Evolutionary conservation across 306 rosid genomes (phyloP).

Genomic region (Glycyrrhiza uralensis): DNA sequence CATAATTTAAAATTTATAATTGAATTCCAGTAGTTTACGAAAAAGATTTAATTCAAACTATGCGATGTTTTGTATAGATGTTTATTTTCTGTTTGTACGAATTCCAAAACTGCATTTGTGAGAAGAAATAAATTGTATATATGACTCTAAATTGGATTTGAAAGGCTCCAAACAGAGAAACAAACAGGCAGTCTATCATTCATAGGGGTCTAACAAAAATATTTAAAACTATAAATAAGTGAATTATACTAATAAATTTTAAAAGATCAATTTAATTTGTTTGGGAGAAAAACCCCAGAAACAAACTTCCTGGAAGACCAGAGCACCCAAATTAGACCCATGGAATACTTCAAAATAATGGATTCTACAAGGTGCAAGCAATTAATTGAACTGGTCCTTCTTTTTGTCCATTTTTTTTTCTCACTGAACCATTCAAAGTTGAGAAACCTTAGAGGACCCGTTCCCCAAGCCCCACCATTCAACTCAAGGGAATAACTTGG

Average conservation of each 20-base stretch:
- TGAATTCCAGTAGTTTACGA: background rate
- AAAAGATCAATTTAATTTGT: background rate
- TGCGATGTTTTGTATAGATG: no score
- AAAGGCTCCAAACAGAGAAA: no score
- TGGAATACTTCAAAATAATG: background rate
- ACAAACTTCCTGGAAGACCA: background rate
- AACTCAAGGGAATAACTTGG: background rate
- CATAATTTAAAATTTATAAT: background rate
- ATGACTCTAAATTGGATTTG: no score
- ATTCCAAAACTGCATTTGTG: no score
- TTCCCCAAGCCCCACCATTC: background rate
- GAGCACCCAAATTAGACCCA: background rate
- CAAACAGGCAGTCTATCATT: background rate
- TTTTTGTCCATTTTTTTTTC: background rate
- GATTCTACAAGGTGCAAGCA: background rate
- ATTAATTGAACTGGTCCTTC: background rate
- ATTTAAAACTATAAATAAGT: background rate
- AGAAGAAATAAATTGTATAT: no score
- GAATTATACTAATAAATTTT: background rate
- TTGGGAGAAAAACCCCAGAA: background rate
- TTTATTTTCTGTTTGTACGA: no score
- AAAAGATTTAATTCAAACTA: background rate
- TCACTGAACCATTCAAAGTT: slow-evolving; percentile 18
- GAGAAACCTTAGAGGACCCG: background rate
- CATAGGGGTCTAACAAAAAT: background rate